Evolutionary conservation across 2,329 filamentous ascomycete species (phyloP), one percentile per base, ranked within the genome.

Genomic region (Paradendryphiella salina): DNA sequence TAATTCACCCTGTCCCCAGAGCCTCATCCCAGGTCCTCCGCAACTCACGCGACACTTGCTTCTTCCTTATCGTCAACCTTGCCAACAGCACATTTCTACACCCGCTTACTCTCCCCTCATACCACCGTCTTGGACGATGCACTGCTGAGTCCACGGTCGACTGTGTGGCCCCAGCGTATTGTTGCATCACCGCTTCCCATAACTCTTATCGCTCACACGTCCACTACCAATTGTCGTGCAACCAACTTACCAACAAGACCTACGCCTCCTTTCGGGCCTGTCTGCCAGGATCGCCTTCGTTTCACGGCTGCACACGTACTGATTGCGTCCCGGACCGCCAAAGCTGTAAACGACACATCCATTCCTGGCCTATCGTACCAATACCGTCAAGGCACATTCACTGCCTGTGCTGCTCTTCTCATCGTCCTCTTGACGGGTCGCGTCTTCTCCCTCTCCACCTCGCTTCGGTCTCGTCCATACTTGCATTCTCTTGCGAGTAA

Each of bases 181-280:
- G 61, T 55, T 64, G 64, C 67, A 65, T 56, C 63, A 69, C 67
- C 59, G 55, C 50, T 59, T 52, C 41, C 60, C 62, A 53, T 43
- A 49, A 6, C 50, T 64, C 68, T 70, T 72, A 71, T 72, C 69
- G 61, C 63, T 61, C 51, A 56, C 60, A 65, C 61, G 57, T 60
- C 65, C 59, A 54, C 66, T 57, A 61, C 69, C 65, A 71, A 71
- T 72, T 61, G 61, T 51, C 59, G 17, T 37, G 40, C 56, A 55
- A 51, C 57, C 50, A 52, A 59, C 49, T 58, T 52, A 59, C 58
- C 53, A 59, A 36, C 57, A 35, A 32, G 29, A 17, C 37, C 44
- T 41, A 32, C 54, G 37, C 55, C 34, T 60, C 51, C 50, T 46
- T 38, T 51, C 49, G 38, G 42, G 56, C 58, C 46, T 28, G 39